Evolutionary conservation across 2,329 filamentous ascomycete species (phyloP).

Genomic region (Phyllosticta citriasiana): DNA sequence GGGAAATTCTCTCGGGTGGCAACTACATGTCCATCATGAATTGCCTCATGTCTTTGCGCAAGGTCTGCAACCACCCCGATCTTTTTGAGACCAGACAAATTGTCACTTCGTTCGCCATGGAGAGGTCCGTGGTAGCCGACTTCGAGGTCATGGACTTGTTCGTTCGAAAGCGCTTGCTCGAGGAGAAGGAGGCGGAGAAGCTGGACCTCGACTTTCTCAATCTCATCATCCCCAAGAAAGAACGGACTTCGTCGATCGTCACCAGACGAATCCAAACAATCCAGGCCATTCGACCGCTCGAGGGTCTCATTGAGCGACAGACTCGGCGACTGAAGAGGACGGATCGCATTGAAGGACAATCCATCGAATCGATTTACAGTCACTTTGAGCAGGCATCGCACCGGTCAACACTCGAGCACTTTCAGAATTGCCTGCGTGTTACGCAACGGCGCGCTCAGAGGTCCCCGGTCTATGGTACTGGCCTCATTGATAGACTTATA

Average conservation of each 20-base stretch:
- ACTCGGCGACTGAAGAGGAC: constrained; percentile 45
- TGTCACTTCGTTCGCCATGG: constrained; percentile 92
- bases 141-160: constrained; percentile 65
- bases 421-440: constrained; percentile 71
- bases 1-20: constrained; percentile 77
- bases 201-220: constrained; percentile 72
- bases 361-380: constrained; percentile 57
- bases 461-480: constrained; percentile 70
- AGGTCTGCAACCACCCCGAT: constrained; percentile 97
- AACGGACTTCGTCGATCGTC: constrained; percentile 48
- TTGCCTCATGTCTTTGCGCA: constrained; percentile 92
- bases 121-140: constrained; percentile 62
- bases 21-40: constrained; percentile 98
- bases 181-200: constrained; percentile 49
- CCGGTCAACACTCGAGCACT: constrained; percentile 44
- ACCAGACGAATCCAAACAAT: constrained; percentile 28
- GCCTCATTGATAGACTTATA: constrained; percentile 64
- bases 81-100: constrained; percentile 93
- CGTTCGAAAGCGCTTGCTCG: constrained; percentile 57
- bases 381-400: constrained; percentile 57
- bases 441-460: constrained; percentile 74
- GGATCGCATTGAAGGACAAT: constrained; percentile 52
- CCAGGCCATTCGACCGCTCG: constrained; percentile 59
- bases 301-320: constrained; percentile 63
- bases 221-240: constrained; percentile 61